phyloP scores from a whole-genome alignment of 2,329 filamentous ascomycete genomes.

The Xylariaceae sp. region DNA sequence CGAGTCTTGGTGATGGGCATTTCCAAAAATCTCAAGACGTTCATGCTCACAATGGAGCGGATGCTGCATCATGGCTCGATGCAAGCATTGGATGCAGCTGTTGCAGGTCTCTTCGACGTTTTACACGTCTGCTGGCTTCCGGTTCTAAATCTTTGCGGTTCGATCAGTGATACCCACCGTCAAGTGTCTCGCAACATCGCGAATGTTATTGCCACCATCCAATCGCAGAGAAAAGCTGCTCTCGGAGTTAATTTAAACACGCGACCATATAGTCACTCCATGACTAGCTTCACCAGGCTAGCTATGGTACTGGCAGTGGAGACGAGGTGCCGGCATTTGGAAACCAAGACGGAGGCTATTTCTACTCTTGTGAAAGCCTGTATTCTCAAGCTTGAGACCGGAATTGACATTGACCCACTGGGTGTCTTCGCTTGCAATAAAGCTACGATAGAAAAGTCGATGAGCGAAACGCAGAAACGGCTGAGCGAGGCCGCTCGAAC shows the following conservation, averaged over 20 bases:
- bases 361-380: constrained; percentile 13
- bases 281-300: constrained; percentile 9
- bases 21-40: constrained; percentile 15
- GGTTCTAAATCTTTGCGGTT: not conserved
- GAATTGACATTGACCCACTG: constrained; percentile 19
- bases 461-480: no score
- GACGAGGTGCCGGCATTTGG: constrained; percentile 13
- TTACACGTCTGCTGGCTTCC: constrained; percentile 21
- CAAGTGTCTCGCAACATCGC: no score
- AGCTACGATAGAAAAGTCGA: no score
- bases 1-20: constrained; percentile 22
- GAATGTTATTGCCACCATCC: no score
- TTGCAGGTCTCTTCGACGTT: constrained; percentile 19
- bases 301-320: constrained; percentile 17
- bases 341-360: constrained; percentile 13
- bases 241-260: no score
- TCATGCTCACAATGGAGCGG: not conserved
- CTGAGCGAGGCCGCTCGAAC: constrained; percentile 9
- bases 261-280: not conserved
- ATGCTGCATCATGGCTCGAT: no score
- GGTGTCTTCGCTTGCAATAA: constrained; percentile 9
- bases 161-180: no score
- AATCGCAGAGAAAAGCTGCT: no score
- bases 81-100: constrained; percentile 10
- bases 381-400: constrained; percentile 18